Percentiles rank a stretch among this genome's conserved stretches.
phyloP scores from a whole-genome alignment of 495 filamentous ascomycete species.

The Letharia columbiana region DNA sequence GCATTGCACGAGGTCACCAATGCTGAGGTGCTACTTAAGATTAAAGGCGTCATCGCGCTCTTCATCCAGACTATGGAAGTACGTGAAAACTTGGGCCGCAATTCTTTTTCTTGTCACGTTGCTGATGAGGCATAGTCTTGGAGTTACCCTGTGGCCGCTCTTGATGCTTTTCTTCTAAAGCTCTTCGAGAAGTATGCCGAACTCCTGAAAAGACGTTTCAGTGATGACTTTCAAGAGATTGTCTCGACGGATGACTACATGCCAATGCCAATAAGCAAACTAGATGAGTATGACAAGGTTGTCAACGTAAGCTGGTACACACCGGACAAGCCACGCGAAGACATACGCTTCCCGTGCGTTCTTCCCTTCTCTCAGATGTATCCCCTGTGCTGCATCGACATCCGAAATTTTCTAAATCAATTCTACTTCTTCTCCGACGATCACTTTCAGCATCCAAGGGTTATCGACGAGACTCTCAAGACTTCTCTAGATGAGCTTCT shows the following conservation, averaged over 20 bases:
- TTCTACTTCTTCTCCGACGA: conserved; percentile 95
- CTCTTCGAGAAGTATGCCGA: conserved; percentile 91
- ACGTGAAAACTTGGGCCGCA: conserved; percentile 33
- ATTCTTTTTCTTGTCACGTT: conserved; percentile 4
- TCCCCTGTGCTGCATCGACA: conserved; percentile 93
- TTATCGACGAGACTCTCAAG: conserved; percentile 83
- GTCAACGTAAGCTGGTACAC: conserved; percentile 88
- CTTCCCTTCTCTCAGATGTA: conserved; percentile 99
- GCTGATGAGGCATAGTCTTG: conserved; percentile 50
- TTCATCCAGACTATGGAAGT: conserved; percentile 96
- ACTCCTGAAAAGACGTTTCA: conserved; percentile 82
- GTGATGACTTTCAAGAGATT: conserved; percentile 92
- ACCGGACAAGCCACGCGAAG: conserved; percentile 65
- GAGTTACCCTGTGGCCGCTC: conserved; percentile 72
- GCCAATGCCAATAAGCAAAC: conserved; percentile 88
- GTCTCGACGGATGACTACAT: conserved; percentile 97
- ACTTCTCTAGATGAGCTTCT: conserved; percentile 83
- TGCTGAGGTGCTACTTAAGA: conserved; percentile 77
- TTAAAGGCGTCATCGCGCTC: conserved; percentile 82
- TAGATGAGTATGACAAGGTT: conserved; percentile 92
- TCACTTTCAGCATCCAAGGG: conserved; percentile 75
- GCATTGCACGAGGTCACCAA: conserved; percentile 69
- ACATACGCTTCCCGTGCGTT: conserved; percentile 78
- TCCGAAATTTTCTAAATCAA: conserved; percentile 90
- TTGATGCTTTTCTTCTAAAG: conserved; percentile 73